These are phyloP conservation scores for Sporobolomyces phaffii DNA, from an alignment of 768 basidiomycete species.

Conservation along the genomic window DNA sequence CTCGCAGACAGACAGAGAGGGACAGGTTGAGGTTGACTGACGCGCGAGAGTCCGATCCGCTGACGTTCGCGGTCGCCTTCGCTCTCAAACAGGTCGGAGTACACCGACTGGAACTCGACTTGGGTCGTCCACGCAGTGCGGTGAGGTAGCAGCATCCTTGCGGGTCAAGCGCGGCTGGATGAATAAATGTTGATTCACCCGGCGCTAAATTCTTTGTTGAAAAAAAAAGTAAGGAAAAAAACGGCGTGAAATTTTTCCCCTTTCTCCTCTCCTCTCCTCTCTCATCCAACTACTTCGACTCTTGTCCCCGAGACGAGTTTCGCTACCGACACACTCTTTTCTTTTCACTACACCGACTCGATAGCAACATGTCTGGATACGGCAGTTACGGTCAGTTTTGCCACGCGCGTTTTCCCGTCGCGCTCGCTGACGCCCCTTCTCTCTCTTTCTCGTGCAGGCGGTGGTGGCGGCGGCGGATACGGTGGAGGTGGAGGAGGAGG, in stretches of 20 bases:
- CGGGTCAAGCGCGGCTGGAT: neutral
- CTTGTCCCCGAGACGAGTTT: neutral
- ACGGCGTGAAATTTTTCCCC: neutral
- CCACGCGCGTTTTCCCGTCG: neutral
- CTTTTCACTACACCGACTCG: neutral
- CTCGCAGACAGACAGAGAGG: neutral
- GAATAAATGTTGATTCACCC: neutral
- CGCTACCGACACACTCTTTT: neutral
- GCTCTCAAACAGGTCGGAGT: constrained; percentile 57
- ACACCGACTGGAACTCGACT: constrained; percentile 68
- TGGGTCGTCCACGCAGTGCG: constrained; percentile 71
- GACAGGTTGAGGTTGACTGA: neutral
- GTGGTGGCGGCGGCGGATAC: constrained; percentile 6
- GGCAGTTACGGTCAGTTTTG: constrained; percentile 17
- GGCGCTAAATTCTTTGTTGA: too few relatives aligned
- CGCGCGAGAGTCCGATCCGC: constrained; percentile 53
- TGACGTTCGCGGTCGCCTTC: constrained; percentile 59
- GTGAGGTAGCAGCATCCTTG: constrained; percentile 51
- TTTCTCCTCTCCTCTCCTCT: neutral
- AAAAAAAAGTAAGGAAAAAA: neutral
- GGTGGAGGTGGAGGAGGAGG: constrained; percentile 14
- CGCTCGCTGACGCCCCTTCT: neutral
- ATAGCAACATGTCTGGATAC: constrained; percentile 27
- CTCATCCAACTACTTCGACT: neutral
- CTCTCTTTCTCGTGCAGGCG: neutral